Percentiles rank a stretch among this genome's conserved stretches.
These are phyloP conservation scores for Umbellularia californica DNA, from an alignment of 164 flowering plant species.

Conservation along the genomic window DNA sequence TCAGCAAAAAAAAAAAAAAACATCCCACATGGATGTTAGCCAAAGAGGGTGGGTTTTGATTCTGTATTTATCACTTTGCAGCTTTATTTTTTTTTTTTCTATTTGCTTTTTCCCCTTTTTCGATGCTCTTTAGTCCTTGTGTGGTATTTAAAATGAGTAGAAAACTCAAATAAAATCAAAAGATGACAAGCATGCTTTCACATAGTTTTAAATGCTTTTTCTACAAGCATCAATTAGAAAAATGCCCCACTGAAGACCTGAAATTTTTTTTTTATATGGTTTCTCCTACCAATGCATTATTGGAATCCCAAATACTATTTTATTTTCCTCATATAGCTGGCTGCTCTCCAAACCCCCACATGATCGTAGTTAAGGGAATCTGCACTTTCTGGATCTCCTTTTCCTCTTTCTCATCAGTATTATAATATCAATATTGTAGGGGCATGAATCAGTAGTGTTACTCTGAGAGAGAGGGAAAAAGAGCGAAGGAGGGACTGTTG, in stretches of 20 bases:
- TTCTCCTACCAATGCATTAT: slow-evolving; percentile 11
- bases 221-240: neutral
- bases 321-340: neutral
- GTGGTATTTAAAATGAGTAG: slow-evolving; percentile 1
- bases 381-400: slow-evolving; percentile 1
- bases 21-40: slow-evolving; percentile 1
- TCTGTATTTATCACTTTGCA: slow-evolving; percentile 10
- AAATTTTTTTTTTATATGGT: neutral
- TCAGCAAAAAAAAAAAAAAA: neutral
- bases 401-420: slow-evolving; percentile 3
- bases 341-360: slow-evolving; percentile 6
- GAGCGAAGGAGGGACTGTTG: too few species aligned
- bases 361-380: slow-evolving; percentile 8
- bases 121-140: neutral
- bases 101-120: neutral
- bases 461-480: too few species aligned
- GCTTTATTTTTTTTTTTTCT: slow-evolving; percentile 1
- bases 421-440: neutral
- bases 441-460: neutral
- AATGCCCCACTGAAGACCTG: neutral
- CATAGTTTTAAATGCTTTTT: neutral
- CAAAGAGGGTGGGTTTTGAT: neutral
- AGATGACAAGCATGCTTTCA: slow-evolving; percentile 3
- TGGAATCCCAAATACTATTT: slow-evolving; percentile 11
- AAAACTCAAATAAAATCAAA: neutral